Base-by-base conservation (phyloP, 768 basidiomycete species). In the Pleurotus salmoneostramineus region DNA sequence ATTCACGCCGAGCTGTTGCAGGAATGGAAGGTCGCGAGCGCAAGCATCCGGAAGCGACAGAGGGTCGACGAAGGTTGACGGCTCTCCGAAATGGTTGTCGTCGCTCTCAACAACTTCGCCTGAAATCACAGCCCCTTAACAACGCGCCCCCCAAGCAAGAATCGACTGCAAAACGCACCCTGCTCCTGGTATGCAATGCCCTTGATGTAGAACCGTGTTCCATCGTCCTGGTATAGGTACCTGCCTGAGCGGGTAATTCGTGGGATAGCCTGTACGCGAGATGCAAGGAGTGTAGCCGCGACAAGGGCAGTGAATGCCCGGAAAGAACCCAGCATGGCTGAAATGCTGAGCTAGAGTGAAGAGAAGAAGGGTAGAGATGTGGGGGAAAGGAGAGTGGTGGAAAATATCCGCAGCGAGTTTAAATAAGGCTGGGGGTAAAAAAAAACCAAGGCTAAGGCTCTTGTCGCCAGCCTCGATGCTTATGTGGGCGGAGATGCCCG, bases 141-240 rank as follows among this genome's bases (percentile, higher is more conserved):
- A 8, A n/a, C 31, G 34, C 42, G 3, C 34, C 11, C 33, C 21
- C 4, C 32, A 50, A 7, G 27, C 8, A n/a, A 60, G 43, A 43
- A 57, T 10, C 6, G 42, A 60, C n/a, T n/a, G n/a, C n/a, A n/a
- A n/a, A n/a, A 35, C 45, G 58, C 57, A 84, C 94, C 93, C 73
- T 93, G 90, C 60, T 82, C 77, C 69, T 93, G 91, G 71, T 94
- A 94, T 8, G 90, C 89, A 56, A 93, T 73, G 55, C 91, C 92
- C 71, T 91, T 93, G 73, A 97, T 89, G 72, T 85, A 95, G 73
- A 95, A 96, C 55, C 95, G 74, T 40, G 68, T 85, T 3, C 92
- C 91, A 50, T 84, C 81, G 3, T 80, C 80, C 42, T 81, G 81
- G 72, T 94, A 96, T 44, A 96, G 84, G 69, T 94, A 96, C 65